Evolutionary conservation across 2,329 filamentous ascomycete species (phyloP).

Genomic region (Fusarium sp.): DNA sequence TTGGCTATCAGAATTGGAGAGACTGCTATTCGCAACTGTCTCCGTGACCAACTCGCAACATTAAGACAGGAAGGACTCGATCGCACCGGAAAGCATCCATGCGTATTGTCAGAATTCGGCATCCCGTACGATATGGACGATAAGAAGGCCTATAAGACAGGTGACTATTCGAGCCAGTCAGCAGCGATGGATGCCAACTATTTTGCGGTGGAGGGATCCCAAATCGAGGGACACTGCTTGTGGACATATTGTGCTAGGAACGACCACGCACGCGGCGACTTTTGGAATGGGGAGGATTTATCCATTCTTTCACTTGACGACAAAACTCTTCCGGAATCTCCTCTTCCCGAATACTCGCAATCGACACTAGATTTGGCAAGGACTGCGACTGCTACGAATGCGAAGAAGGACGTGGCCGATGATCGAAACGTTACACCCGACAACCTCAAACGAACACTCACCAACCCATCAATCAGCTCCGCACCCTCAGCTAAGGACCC

Average conservation of each 20-base stretch:
- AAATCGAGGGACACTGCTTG: conserved; percentile 85
- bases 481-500: conserved; percentile 63
- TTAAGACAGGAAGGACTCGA: conserved; percentile 89
- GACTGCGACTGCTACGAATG: conserved; percentile 25
- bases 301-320: conserved; percentile 92
- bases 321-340: conserved; percentile 66
- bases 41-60: conserved; percentile 85
- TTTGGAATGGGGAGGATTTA: conserved; percentile 97
- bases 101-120: conserved; percentile 92
- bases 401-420: conserved; percentile 59
- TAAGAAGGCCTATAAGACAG: conserved; percentile 93
- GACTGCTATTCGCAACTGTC: conserved; percentile 91
- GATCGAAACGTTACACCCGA: conserved; percentile 74
- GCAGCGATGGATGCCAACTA: conserved; percentile 96
- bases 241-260: conserved; percentile 91
- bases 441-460: conserved; percentile 80
- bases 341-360: conserved; percentile 59
- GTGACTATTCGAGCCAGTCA: conserved; percentile 92
- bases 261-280: conserved; percentile 87
- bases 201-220: conserved; percentile 87
- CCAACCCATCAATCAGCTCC: conserved; percentile 74
- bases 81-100: conserved; percentile 88
- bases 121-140: conserved; percentile 99
- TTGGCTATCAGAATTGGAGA: conserved; percentile 95
- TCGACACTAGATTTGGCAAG: conserved; percentile 58